Percentiles rank a stretch among this genome's conserved stretches.
Evolutionary conservation across 495 filamentous ascomycete genomes (phyloP).

Genomic region (Xylaria curta): DNA sequence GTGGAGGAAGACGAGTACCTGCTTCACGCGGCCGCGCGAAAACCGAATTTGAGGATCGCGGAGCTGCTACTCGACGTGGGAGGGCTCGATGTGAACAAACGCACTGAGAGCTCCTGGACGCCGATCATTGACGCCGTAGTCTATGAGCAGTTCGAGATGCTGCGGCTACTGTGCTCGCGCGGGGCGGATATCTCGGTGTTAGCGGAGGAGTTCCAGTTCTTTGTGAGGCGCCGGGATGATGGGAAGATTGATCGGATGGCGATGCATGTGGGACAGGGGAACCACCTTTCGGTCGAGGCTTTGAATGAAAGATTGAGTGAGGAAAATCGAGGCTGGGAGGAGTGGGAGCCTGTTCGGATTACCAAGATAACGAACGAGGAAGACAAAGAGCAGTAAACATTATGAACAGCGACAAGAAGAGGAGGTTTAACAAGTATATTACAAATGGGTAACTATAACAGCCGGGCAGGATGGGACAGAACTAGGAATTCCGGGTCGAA

Average conservation of each 20-base stretch:
- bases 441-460: too few relatives aligned
- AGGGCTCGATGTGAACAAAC: conserved; percentile 1
- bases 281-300: background rate
- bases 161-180: background rate
- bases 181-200: conserved; percentile 1
- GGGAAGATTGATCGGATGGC: background rate
- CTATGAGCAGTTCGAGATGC: background rate
- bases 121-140: background rate
- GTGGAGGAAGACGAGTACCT: background rate
- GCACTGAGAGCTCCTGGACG: background rate
- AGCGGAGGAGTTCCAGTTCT: conserved; percentile 5
- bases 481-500: too few relatives aligned
- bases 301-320: background rate
- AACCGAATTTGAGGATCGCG: background rate
- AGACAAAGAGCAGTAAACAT: background rate
- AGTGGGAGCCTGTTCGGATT: background rate
- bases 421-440: too few relatives aligned
- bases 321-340: background rate
- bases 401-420: background rate
- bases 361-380: background rate
- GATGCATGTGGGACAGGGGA: background rate
- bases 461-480: too few relatives aligned
- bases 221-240: background rate
- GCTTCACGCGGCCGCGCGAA: background rate
- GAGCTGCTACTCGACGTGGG: background rate